Conservation (phyloP, 2,329 filamentous ascomycete genomes). For the Fusarium tjaetaba region DNA sequence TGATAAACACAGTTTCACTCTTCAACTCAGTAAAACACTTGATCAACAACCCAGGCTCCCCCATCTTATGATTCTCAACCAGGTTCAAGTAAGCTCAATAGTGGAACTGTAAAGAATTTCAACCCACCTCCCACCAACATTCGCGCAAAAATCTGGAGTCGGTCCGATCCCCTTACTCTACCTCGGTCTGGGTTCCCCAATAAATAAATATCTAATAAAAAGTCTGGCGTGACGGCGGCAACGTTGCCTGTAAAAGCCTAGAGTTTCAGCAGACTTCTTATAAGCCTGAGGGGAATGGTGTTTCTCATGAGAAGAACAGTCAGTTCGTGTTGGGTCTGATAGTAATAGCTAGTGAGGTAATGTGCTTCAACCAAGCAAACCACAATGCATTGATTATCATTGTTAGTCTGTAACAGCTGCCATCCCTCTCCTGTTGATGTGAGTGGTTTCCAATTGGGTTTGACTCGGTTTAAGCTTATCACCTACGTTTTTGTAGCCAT, state of each 20-base stretch:
- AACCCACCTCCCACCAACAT: conserved; percentile 9
- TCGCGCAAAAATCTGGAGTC: conserved; percentile 27
- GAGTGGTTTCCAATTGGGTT: neutral
- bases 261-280: neutral
- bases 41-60: neutral
- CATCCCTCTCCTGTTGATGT: neutral
- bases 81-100: conserved; percentile 22
- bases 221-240: neutral
- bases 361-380: neutral
- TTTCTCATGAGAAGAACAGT: neutral
- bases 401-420: neutral
- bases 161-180: conserved; percentile 22
- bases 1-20: neutral
- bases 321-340: neutral
- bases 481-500: neutral
- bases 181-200: conserved; percentile 9
- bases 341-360: neutral
- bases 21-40: neutral
- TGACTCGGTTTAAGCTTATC: conserved; percentile 20
- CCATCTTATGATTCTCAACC: conserved; percentile 4
- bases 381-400: neutral
- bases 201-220: neutral
- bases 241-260: neutral
- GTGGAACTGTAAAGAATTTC: conserved; percentile 28
- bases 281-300: neutral